Evolutionary conservation across 108 stramenopile genomes (phyloP), one percentile per base, ranked within the genome.

Genomic region (Nitzschia sp.): DNA sequence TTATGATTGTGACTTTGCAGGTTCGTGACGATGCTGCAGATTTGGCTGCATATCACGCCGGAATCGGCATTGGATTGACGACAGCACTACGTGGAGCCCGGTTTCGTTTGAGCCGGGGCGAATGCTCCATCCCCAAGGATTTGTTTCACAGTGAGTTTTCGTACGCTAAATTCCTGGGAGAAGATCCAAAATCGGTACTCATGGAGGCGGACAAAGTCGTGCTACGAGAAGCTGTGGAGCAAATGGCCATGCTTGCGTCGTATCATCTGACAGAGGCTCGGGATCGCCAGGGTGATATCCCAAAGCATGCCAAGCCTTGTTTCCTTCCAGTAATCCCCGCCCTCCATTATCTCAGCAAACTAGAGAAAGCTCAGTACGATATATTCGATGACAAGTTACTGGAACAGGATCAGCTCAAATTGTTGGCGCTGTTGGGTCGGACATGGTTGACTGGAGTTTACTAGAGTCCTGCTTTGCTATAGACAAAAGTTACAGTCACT

Each of bases 401-500:
- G 63, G 65, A 66, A 50, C 73, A 58, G 2, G 80, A 70, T 54
- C 65, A 74, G 19, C 44, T 89, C 37, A 62, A 34, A 38, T 55
- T 85, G 29, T 67, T 86, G 61, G 41, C 81, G 20, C 40, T 75
- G 37, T 56, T 89, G 60, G 79, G 81, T 14, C 71, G 85, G 55
- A 77, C 85, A 26, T 89, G 87, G 87, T 62, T 86, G 50, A 89
- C 85, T 41, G 87, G 87, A 41, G 72, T 82, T 6, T 89, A 84
- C 53, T 89, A 71, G 29, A 46, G 63, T 48, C 1, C 2, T 6
- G 46, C 46, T 1, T 48, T 2, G 17, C 3, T 34, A 3, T 34
- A 5, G 5, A 34, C 29, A 34, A 34, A 34, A 34, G 5, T 34
- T 34, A 34, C 1, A 3, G 29, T 5, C 29, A 34, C 1, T 5